Evolutionary conservation across 495 filamentous ascomycete species (phyloP).

Genomic region (Hypoxylon fragiforme): DNA sequence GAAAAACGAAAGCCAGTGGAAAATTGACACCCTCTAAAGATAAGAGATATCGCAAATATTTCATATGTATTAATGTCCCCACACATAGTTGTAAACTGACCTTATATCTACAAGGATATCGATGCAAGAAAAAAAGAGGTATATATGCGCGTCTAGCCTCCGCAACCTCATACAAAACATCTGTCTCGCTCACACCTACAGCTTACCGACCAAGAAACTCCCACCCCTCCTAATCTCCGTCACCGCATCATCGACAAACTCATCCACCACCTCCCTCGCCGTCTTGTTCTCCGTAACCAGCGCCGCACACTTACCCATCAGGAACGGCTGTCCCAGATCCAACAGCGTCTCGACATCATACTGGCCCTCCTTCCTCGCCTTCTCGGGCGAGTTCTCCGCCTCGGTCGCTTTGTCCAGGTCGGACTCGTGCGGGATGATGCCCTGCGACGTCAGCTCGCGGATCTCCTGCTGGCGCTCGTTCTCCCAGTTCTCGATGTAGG

Average conservation of each 20-base stretch:
- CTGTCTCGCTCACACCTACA: too few relatives aligned
- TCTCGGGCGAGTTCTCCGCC: too few relatives aligned
- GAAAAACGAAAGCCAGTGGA: too few relatives aligned
- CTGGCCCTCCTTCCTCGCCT: conserved; percentile 69
- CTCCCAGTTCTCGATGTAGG: conserved; percentile 96
- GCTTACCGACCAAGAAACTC: conserved; percentile 69
- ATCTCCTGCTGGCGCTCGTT: conserved; percentile 86
- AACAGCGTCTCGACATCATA: conserved; percentile 69
- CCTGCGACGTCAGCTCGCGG: conserved; percentile 84
- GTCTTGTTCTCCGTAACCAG: conserved; percentile 91
- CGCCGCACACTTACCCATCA: conserved; percentile 97
- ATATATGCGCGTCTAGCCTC: too few relatives aligned
- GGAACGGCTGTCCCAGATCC: conserved; percentile 85
- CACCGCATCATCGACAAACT: conserved; percentile 83
- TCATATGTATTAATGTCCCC: too few relatives aligned
- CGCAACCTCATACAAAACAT: too few relatives aligned
- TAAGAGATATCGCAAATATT: too few relatives aligned
- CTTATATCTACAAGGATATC: too few relatives aligned
- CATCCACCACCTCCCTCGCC: conserved; percentile 91
- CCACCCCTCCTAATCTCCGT: conserved; percentile 62
- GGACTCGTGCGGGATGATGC: conserved; percentile 88
- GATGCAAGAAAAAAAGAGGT: too few relatives aligned
- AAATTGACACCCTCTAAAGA: too few relatives aligned
- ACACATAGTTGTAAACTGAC: too few relatives aligned
- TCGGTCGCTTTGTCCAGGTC: conserved; percentile 80